Base-by-base conservation (phyloP, 2,329 filamentous ascomycete species). In the Hypoxylon sp. region DNA sequence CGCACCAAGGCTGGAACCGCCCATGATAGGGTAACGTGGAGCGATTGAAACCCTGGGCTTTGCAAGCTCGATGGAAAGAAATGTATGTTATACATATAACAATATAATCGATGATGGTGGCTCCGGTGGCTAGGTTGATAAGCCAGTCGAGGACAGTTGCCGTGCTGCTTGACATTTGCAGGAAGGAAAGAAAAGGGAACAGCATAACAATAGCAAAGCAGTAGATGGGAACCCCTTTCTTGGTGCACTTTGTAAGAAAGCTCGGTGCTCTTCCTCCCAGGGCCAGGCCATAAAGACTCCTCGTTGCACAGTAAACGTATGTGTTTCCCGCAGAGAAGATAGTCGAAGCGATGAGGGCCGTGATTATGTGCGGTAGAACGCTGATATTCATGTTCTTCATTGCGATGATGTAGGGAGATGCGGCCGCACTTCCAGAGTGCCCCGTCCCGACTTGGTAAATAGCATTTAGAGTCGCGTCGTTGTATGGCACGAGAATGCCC, bases 301-400 rank as follows among this genome's bases (percentile, higher is more conserved):
- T 83, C 46, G 85, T 87, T 27, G 86, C 85, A 66, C 83, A 85
- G 77, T 87, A 89, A 66, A 87, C 81, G 71, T 86, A 86, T 51
- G 83, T 85, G 77, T 89, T 88, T 2, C 86, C 87, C 2, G 87
- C 86, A 42, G 82, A 86, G 70, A 88, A 87, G 3, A 86, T 84
- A 6, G 86, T 84, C 0, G 83, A 85, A 44, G 89, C 81, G 32
- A 90, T 80, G 70, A 89, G 80, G 2, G 86, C 87, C 74, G 89
- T 89, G 76, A 88, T 85, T 39, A 90, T 83, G 71, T 88, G 81
- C 5, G 87, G 86, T 2, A 89, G 76, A 1, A 84, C 77, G 0
- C 76, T 75, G 65, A 89, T 86, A 0, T 80, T 76, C 8, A 88
- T 77, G 6, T 83, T 79, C 56, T 84, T 80, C 85, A 89, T 88